phyloP scores from a whole-genome alignment of 805 yeast species.

The Gaillardinia entomophila region DNA sequence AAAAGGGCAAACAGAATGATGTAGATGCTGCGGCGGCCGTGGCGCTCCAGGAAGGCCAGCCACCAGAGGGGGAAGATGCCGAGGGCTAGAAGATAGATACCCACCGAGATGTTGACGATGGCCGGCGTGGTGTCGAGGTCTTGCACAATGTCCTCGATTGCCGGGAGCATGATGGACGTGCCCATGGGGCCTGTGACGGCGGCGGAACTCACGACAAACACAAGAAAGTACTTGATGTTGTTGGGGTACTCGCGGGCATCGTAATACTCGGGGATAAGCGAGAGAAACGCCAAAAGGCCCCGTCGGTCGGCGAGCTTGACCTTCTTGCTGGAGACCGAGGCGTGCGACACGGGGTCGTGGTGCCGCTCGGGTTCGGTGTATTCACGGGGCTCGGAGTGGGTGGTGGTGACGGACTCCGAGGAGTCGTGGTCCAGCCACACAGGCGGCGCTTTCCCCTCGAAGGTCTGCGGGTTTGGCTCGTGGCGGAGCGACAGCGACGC shows the following conservation, averaged over 20 bases:
- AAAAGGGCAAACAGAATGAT: constrained; percentile 60
- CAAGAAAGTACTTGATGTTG: constrained; percentile 46
- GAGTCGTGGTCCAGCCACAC: too few relatives aligned
- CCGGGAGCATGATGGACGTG: constrained; percentile 77
- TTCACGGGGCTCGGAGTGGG: too few relatives aligned
- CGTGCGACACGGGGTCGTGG: too few relatives aligned
- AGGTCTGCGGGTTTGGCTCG: too few relatives aligned
- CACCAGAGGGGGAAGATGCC: constrained; percentile 89
- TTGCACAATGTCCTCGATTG: constrained; percentile 52
- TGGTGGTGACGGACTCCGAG: too few relatives aligned
- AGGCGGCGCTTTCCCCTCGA: too few relatives aligned
- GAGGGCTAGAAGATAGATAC: constrained; percentile 64
- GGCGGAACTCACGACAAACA: constrained; percentile 63
- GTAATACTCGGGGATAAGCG: constrained; percentile 62
- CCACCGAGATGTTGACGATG: constrained; percentile 72
- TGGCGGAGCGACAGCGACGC: too few relatives aligned
- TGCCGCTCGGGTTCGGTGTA: too few relatives aligned
- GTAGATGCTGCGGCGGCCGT: constrained; percentile 73
- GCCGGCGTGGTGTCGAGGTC: constrained; percentile 53
- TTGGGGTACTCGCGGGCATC: constrained; percentile 64
- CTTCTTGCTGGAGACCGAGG: not conserved
- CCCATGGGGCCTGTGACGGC: constrained; percentile 88
- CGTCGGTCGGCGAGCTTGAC: constrained; percentile 35
- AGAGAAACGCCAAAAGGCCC: constrained; percentile 49
- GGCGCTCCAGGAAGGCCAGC: constrained; percentile 71